A percentile compares a stretch with the other conserved stretches of the same genome.
Evolutionary conservation across 371 early-diverging fungal species (phyloP).

Genomic region (Batrachochytrium dendrobatidis): DNA sequence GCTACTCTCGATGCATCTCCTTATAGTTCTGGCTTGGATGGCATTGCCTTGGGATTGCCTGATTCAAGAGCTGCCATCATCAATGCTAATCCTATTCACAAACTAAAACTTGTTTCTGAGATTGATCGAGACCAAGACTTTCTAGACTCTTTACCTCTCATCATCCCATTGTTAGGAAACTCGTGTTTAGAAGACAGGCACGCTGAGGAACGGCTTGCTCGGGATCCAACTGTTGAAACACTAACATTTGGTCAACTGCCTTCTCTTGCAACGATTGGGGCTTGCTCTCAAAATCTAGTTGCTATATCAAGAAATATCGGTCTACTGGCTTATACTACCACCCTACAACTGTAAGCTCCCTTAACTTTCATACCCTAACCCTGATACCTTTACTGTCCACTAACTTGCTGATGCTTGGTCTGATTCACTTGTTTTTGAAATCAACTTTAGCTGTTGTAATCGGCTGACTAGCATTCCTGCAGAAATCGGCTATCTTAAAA

Average conservation of each 20-base stretch:
- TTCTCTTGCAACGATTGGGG: slow-evolving; percentile 17
- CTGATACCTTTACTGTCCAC: background rate
- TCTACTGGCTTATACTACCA: slow-evolving; percentile 28
- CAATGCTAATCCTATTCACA: background rate
- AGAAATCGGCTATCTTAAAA: slow-evolving; percentile 56
- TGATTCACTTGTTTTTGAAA: background rate
- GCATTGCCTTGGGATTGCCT: background rate
- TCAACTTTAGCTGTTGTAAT: slow-evolving; percentile 34
- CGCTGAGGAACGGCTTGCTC: background rate
- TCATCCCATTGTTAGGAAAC: background rate
- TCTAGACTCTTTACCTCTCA: background rate
- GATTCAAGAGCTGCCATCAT: background rate
- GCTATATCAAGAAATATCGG: slow-evolving; percentile 34
- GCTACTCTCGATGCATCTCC: background rate
- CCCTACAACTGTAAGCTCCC: slow-evolving; percentile 31
- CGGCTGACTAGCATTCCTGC: slow-evolving; percentile 41
- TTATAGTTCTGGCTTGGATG: background rate
- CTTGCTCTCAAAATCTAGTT: slow-evolving; percentile 27
- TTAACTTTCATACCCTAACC: background rate
- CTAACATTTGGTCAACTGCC: slow-evolving; percentile 20
- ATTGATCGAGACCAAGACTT: background rate
- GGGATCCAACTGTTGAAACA: background rate
- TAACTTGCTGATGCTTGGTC: too few species aligned
- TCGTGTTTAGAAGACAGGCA: background rate
- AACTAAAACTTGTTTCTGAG: background rate